Conservation (phyloP, 345 rosid genomes). For the Acer campestre region DNA sequence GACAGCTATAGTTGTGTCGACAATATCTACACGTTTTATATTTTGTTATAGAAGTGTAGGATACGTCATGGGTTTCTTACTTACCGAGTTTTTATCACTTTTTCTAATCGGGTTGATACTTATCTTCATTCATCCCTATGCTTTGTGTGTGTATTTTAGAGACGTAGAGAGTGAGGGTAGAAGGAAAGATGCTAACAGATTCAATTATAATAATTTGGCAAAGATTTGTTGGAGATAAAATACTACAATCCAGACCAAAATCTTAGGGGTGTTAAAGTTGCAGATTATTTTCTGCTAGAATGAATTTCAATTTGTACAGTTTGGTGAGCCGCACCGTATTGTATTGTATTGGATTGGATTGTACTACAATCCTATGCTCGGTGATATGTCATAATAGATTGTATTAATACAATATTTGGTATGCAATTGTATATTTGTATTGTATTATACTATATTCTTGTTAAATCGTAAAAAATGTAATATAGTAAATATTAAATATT, state of each 20-base stretch:
- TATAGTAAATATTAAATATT: no score
- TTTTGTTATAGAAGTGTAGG: not conserved
- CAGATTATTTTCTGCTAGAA: not conserved
- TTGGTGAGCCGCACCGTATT: no score
- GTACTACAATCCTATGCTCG: no score
- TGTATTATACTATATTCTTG: no score
- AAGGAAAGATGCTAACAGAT: not conserved
- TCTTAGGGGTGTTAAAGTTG: not conserved
- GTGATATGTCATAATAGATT: no score
- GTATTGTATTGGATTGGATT: no score
- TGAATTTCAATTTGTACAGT: not conserved
- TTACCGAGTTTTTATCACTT: not conserved
- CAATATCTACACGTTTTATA: not conserved
- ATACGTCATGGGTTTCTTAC: not conserved
- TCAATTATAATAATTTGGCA: not conserved
- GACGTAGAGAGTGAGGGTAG: slow-evolving; percentile 4
- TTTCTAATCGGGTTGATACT: not conserved
- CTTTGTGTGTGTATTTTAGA: not conserved
- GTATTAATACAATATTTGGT: no score
- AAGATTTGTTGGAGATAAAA: slow-evolving; percentile 9
- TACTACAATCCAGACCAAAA: not conserved
- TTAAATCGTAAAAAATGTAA: no score
- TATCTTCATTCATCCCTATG: not conserved
- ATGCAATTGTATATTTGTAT: no score
- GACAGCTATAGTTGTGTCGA: not conserved